These are phyloP conservation scores for Sphaerostilbella broomeana DNA, from an alignment of 2,329 filamentous ascomycete species.

Conservation along the genomic window DNA sequence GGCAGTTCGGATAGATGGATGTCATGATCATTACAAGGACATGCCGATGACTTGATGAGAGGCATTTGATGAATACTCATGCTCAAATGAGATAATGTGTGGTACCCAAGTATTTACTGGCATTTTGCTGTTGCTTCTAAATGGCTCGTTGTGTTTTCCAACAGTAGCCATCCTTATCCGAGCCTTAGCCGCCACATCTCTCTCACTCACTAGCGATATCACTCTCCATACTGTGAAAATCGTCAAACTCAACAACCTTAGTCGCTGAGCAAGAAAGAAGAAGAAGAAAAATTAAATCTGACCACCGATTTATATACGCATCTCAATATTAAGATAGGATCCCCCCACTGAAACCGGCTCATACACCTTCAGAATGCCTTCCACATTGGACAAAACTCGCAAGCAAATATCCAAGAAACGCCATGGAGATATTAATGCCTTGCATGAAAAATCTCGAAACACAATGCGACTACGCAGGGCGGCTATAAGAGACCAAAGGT, in stretches of 20 bases:
- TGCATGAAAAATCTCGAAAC: conserved; percentile 87
- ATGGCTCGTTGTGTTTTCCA: too few species aligned
- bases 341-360: too few species aligned
- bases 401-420: conserved; percentile 90
- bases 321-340: too few species aligned
- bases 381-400: conserved; percentile 71
- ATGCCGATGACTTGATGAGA: too few species aligned
- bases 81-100: too few species aligned
- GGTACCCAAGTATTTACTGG: too few species aligned
- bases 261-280: background rate
- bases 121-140: too few species aligned
- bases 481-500: conserved; percentile 71
- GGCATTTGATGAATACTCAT: too few species aligned
- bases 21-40: too few species aligned
- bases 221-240: background rate
- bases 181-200: conserved; percentile 5
- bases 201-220: background rate
- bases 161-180: conserved; percentile 2
- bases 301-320: too few species aligned
- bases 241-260: background rate
- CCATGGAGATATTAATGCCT: conserved; percentile 60
- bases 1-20: too few species aligned
- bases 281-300: background rate
- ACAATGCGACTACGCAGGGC: conserved; percentile 75
- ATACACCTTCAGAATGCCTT: conserved; percentile 62